Percentiles rank a stretch among this genome's conserved stretches.
Conservation (phyloP, 2,329 filamentous ascomycete genomes). For the Aureobasidium lini region DNA sequence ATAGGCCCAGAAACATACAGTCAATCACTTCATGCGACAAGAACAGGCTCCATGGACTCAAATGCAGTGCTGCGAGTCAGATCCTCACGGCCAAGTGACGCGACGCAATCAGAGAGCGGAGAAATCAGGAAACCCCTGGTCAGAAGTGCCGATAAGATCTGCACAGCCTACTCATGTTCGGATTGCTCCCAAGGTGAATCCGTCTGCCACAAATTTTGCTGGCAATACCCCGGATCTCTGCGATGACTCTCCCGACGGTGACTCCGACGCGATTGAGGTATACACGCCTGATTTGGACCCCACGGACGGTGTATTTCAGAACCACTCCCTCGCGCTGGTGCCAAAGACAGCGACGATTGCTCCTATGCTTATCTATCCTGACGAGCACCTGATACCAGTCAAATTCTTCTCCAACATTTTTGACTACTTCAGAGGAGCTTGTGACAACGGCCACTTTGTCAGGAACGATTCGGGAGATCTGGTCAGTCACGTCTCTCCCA, state of each 20-base stretch:
- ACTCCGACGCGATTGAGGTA: background rate
- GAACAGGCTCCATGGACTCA: too few relatives aligned
- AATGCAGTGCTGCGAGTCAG: too few relatives aligned
- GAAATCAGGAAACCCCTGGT: background rate
- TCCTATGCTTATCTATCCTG: background rate
- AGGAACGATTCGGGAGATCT: background rate
- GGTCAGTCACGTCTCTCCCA: background rate
- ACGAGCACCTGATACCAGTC: background rate
- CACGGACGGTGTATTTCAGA: background rate
- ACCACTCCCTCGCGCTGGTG: background rate
- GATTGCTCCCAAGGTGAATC: background rate
- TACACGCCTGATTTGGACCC: background rate
- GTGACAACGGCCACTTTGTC: background rate
- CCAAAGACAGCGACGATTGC: background rate
- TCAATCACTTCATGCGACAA: too few relatives aligned
- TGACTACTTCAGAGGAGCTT: background rate
- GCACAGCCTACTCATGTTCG: background rate
- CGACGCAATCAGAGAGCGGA: background rate
- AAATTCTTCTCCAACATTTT: background rate
- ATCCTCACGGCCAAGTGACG: background rate
- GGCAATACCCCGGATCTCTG: background rate
- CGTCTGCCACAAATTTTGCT: background rate
- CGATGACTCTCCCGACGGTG: background rate
- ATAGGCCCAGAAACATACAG: too few relatives aligned
- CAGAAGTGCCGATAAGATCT: background rate